Evolutionary conservation across 257 asterid species (phyloP).

Genomic region (Jasminum sambac): DNA sequence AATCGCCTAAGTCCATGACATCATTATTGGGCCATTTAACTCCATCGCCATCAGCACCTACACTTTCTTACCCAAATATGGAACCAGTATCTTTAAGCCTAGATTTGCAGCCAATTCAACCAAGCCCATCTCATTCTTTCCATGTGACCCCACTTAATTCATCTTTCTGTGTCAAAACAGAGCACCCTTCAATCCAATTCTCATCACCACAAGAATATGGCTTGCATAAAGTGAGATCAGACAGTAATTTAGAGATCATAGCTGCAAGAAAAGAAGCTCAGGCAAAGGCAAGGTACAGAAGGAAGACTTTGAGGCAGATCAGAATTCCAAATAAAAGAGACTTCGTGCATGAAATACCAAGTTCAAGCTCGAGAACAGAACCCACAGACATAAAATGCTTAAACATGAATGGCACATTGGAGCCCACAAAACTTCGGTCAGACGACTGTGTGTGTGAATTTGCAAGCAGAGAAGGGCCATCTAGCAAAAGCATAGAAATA

Average conservation of each 20-base stretch:
- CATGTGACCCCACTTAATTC: slow-evolving; percentile 1
- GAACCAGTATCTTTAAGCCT: slow-evolving; percentile 9
- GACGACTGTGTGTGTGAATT: slow-evolving; percentile 11
- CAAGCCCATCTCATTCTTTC: slow-evolving; percentile 9
- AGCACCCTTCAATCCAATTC: slow-evolving; percentile 46
- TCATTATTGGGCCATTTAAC: slow-evolving; percentile 20
- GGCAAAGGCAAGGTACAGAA: slow-evolving; percentile 36
- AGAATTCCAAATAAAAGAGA: slow-evolving; percentile 21
- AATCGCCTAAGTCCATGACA: not conserved
- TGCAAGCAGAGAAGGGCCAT: slow-evolving; percentile 19
- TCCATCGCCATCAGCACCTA: slow-evolving; percentile 6
- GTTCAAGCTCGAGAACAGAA: slow-evolving; percentile 13
- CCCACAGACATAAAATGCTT: not conserved
- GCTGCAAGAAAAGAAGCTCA: slow-evolving; percentile 41
- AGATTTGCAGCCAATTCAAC: slow-evolving; percentile 25
- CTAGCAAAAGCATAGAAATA: slow-evolving; percentile 22
- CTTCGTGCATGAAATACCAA: not conserved
- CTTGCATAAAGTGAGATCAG: slow-evolving; percentile 17
- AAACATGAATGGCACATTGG: slow-evolving; percentile 9
- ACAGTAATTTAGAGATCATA: slow-evolving; percentile 24
- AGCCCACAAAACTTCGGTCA: slow-evolving; percentile 16
- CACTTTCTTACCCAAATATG: slow-evolving; percentile 19
- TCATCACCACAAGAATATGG: slow-evolving; percentile 12
- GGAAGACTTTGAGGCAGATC: slow-evolving; percentile 28
- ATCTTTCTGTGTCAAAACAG: not conserved